Base-by-base conservation (phyloP, 1,284 basidiomycete species). In the Wallemia hederae region DNA sequence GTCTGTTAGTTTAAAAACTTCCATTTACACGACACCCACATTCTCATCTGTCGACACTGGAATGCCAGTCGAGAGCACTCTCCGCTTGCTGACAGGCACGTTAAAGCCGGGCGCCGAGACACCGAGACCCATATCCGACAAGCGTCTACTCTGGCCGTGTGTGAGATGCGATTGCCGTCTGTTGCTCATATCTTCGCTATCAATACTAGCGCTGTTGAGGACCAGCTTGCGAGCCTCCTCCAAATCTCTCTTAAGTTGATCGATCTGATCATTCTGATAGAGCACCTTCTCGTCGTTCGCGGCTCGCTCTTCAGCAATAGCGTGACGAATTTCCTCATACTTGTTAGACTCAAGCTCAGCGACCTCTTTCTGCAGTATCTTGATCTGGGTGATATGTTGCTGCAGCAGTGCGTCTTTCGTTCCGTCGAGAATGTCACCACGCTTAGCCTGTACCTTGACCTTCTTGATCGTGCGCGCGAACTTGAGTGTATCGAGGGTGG, bases 381-480 rank as follows among this genome's bases (percentile, higher is more conserved):
- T 26, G 25, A 58, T 28, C 25, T 58, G 56, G 24, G 56, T 27
- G 24, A 28, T 28, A 15, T 58, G 56, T 15, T 58, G 56, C 25
- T 58, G 56, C 15, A 58, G 17, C 9, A 58, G 56, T 26, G 56
- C 56, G 24, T 58, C 56, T n/a, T 58, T 58, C 7, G 56, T 27
- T 26, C 56, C 56, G 24, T 58, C 56, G 7, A 58, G 56, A 14
- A 58, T 28, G 15, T 73, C 70, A 22, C 77, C 76, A 63, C 74
- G 69, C 66, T 75, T 72, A 2, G 77, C 77, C 60, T 74, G 73
- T 1, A 76, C 78, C 57, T 75, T 72, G 57, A 78, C 75, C 65
- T 75, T 71, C 60, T 76, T 75, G 62, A 75, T 77, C 22, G 75
- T 65, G 5, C 72, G 72, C 17, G 76, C 77, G 63, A 78, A 78